These are phyloP conservation scores for Venturia asperata DNA, from an alignment of 2,329 filamentous ascomycete species.

Conservation along the genomic window DNA sequence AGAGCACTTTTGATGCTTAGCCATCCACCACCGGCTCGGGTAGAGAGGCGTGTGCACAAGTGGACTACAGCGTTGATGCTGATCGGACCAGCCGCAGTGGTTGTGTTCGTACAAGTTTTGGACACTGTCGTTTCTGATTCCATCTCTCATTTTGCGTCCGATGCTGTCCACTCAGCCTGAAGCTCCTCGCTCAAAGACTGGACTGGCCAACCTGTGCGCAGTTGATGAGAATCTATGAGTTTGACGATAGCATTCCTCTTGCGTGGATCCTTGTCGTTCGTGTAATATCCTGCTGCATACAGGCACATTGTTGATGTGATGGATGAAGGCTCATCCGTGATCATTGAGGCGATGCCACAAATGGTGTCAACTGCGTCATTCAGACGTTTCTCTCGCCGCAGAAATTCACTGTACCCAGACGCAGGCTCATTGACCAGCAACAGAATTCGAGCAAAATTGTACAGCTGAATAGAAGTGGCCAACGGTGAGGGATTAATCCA, in stretches of 20 bases:
- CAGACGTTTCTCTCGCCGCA: constrained; percentile 38
- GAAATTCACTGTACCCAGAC: constrained; percentile 44
- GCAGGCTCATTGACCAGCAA: constrained; percentile 48
- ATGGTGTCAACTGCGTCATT: constrained; percentile 44
- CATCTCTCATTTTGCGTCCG: constrained; percentile 10
- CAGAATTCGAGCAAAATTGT: constrained; percentile 47
- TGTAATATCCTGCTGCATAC: constrained; percentile 8
- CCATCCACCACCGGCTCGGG: background rate
- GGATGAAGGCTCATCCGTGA: constrained; percentile 13
- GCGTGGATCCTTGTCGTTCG: background rate
- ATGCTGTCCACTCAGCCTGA: constrained; percentile 11
- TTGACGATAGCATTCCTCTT: constrained; percentile 16
- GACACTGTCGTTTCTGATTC: background rate
- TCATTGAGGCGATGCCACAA: constrained; percentile 44
- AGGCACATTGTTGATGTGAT: constrained; percentile 13
- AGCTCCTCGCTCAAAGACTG: constrained; percentile 13
- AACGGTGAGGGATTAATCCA: constrained; percentile 45
- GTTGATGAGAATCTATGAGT: constrained; percentile 14
- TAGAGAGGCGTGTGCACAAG: background rate
- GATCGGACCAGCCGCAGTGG: background rate
- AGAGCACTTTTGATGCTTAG: background rate
- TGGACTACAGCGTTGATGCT: background rate
- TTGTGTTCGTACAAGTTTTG: background rate
- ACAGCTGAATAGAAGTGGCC: constrained; percentile 45
- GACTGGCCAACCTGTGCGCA: constrained; percentile 17